phyloP scores from a whole-genome alignment of 371 early-diverging fungal species.

The Actinomucor elegans region DNA sequence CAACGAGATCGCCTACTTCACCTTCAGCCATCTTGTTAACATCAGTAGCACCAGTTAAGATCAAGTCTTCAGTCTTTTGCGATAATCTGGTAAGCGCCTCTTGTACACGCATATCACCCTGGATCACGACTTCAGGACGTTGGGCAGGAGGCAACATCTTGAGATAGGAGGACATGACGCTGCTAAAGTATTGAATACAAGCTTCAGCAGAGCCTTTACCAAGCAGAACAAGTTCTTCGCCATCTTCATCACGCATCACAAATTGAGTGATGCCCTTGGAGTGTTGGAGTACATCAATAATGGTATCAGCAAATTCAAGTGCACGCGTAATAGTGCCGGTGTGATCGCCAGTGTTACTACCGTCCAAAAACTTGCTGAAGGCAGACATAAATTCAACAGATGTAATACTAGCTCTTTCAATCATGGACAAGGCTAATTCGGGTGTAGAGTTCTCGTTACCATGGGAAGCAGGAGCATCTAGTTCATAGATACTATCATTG shows the following conservation, averaged over 20 bases:
- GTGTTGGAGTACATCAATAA: constrained; percentile 82
- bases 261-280: constrained; percentile 89
- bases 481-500: constrained; percentile 83
- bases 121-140: constrained; percentile 72
- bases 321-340: constrained; percentile 86
- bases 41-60: constrained; percentile 67
- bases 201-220: constrained; percentile 69
- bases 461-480: constrained; percentile 76
- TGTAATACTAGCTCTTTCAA: constrained; percentile 81
- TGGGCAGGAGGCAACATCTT: constrained; percentile 68
- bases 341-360: constrained; percentile 76
- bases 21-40: constrained; percentile 69
- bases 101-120: constrained; percentile 76
- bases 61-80: constrained; percentile 72
- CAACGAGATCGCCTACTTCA: constrained; percentile 92
- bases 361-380: constrained; percentile 75
- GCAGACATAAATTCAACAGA: constrained; percentile 79
- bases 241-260: constrained; percentile 75
- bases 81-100: constrained; percentile 71
- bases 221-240: constrained; percentile 75
- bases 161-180: constrained; percentile 80
- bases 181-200: constrained; percentile 77
- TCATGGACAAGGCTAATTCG: constrained; percentile 86
- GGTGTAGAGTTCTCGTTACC: constrained; percentile 91
- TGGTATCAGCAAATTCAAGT: constrained; percentile 77